Evolutionary conservation across 1,284 basidiomycete species (phyloP), one percentile per base, ranked within the genome.

Genomic region (Uromyces viciae-fabae): DNA sequence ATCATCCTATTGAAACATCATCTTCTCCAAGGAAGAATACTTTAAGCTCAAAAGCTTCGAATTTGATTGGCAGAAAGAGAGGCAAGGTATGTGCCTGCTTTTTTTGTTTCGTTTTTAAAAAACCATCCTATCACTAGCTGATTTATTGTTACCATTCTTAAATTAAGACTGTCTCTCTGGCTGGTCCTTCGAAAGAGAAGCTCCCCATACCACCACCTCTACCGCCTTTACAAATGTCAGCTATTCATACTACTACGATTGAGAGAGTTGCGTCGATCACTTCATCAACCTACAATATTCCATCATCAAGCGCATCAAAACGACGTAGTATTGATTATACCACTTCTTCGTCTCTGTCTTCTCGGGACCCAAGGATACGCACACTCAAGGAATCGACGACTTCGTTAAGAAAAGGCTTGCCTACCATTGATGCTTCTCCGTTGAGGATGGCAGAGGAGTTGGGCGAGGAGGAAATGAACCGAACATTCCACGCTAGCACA

Each of bases 151-250:
- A 8, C 15, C 33, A 0, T 17, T 43, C 14, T 11, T 1, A 58
- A 43, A 40, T 82, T 54, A 84, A 95, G 93, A 95, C 94, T 5
- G 85, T 94, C 71, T 95, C 93, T 22, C 93, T 93, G 22, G 90
- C 91, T 43, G 93, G 77, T 36, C 75, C 94, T 83, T 89, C 90
- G 82, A 91, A 91, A 86, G 92, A 91, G 85, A 90, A 89, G 84
- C 83, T 84, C 81, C 79, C 84, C 42, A 22, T 60, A 38, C 72
- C 72, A 60, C 89, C 89, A 82, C 82, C 82, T 17, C 87, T 95
- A 83, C 94, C 94, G 25, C 94, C 94, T 33, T 91, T 95, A 90
- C 94, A 95, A 85, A 92, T 95, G 84, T 88, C 91, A 60, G 93
- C 92, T 22, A 87, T 95, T 78, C 91, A 93, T 66, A 89, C 91